Conservation (phyloP, 164 flowering plant species). For the Nymphaea colorata region DNA sequence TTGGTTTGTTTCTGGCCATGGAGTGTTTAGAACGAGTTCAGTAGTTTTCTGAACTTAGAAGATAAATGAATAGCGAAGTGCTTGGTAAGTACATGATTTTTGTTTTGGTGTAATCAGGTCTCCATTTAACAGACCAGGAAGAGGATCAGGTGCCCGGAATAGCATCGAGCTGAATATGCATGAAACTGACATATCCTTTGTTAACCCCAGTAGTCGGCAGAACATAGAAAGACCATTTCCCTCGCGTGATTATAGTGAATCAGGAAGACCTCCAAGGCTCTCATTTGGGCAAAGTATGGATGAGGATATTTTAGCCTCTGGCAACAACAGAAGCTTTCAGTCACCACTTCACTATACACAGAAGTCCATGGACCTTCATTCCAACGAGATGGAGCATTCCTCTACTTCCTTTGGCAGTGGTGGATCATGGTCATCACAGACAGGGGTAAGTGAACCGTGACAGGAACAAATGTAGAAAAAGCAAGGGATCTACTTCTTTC, state of each 20-base stretch:
- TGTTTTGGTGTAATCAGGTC: conserved; percentile 22
- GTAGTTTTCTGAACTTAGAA: background rate
- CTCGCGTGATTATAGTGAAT: conserved; percentile 31
- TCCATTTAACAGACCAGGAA: conserved; percentile 18
- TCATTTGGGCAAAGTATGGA: conserved; percentile 19
- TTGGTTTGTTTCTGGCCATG: background rate
- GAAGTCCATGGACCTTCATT: conserved; percentile 16
- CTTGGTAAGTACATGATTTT: background rate
- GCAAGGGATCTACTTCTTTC: background rate
- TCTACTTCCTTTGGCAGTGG: conserved; percentile 12
- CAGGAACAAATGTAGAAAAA: background rate
- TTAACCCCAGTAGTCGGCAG: conserved; percentile 45
- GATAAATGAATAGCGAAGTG: too few species aligned
- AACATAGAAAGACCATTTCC: conserved; percentile 36
- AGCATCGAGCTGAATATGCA: conserved; percentile 20
- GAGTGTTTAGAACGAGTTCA: background rate
- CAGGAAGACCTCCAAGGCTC: conserved; percentile 20
- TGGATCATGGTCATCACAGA: conserved; percentile 18
- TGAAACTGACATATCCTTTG: conserved; percentile 51
- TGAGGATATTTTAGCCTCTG: conserved; percentile 1
- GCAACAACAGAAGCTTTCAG: conserved; percentile 24
- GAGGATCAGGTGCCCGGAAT: conserved; percentile 8
- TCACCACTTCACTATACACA: conserved; percentile 13
- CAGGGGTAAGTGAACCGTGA: conserved; percentile 12
- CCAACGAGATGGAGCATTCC: conserved; percentile 3